Conservation (phyloP, 495 filamentous ascomycete genomes). For the Jackrogersella multiformis region DNA sequence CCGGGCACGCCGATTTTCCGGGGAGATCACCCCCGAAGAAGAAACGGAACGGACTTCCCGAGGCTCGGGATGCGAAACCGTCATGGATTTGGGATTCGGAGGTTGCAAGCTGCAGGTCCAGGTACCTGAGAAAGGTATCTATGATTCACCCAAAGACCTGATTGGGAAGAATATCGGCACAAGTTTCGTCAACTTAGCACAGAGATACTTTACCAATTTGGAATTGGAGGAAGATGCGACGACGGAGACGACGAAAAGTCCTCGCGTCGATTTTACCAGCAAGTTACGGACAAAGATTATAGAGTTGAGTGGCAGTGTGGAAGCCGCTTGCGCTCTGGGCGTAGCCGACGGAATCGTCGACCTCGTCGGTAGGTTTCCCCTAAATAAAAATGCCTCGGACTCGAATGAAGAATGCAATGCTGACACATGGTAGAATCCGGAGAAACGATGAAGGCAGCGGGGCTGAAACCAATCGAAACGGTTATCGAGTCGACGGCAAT, state of each 20-base stretch:
- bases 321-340: constrained; percentile 93
- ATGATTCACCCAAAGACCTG: constrained; percentile 74
- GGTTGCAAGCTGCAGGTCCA: constrained; percentile 93
- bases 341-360: constrained; percentile 98
- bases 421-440: constrained; percentile 78
- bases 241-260: constrained; percentile 14
- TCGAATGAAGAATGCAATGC: neutral
- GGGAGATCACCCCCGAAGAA: constrained; percentile 53
- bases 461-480: constrained; percentile 95
- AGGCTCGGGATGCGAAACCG: constrained; percentile 72
- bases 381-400: constrained; percentile 19
- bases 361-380: constrained; percentile 79
- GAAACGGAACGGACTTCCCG: constrained; percentile 42
- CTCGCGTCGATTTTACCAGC: constrained; percentile 38
- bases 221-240: constrained; percentile 63
- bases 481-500: constrained; percentile 87
- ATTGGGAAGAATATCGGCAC: constrained; percentile 96
- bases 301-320: constrained; percentile 93
- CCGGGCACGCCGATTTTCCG: constrained; percentile 62
- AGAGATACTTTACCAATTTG: constrained; percentile 80
- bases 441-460: constrained; percentile 96
- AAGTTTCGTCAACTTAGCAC: constrained; percentile 86
- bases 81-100: constrained; percentile 91
- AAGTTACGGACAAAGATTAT: constrained; percentile 84
- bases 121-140: constrained; percentile 84